Conservation (phyloP, 257 asterid species). For the Haberlea rhodopensis region DNA sequence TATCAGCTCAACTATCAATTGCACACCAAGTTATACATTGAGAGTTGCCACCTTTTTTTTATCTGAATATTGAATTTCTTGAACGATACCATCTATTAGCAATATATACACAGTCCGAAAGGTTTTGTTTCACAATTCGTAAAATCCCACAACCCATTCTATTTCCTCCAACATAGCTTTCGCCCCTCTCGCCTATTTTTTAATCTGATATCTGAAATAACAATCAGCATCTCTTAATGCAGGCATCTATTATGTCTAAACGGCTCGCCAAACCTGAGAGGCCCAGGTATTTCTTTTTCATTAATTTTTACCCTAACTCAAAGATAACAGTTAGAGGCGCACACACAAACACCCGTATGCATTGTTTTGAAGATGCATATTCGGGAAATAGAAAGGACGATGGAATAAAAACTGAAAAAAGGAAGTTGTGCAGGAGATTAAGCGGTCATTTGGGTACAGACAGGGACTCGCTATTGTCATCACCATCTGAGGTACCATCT, state of each 20-base stretch:
- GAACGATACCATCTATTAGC: not conserved
- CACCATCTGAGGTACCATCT: conserved; percentile 44
- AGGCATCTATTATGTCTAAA: conserved; percentile 81
- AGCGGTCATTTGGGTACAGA: conserved; percentile 59
- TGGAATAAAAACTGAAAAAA: conserved; percentile 10
- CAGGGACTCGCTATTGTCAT: conserved; percentile 42
- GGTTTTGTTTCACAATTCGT: no score
- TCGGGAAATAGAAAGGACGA: not conserved
- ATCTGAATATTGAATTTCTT: not conserved
- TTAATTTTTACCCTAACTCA: conserved; percentile 11
- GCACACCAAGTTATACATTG: no score
- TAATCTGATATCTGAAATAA: conserved; percentile 11
- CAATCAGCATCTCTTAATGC: conserved; percentile 30
- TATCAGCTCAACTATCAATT: no score
- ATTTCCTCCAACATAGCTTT: not conserved
- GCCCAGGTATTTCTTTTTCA: conserved; percentile 57
- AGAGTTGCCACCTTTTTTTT: no score
- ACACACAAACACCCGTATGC: not conserved
- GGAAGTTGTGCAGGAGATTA: conserved; percentile 54
- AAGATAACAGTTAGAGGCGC: not conserved
- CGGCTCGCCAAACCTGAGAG: conserved; percentile 53
- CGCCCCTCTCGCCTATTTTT: not conserved
- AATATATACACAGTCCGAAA: not conserved
- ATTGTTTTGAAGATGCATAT: not conserved
- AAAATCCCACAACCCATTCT: no score